Evolutionary conservation across 192 early-diverging fungal genomes (phyloP).

Genomic region (Oehlia diaphana): DNA sequence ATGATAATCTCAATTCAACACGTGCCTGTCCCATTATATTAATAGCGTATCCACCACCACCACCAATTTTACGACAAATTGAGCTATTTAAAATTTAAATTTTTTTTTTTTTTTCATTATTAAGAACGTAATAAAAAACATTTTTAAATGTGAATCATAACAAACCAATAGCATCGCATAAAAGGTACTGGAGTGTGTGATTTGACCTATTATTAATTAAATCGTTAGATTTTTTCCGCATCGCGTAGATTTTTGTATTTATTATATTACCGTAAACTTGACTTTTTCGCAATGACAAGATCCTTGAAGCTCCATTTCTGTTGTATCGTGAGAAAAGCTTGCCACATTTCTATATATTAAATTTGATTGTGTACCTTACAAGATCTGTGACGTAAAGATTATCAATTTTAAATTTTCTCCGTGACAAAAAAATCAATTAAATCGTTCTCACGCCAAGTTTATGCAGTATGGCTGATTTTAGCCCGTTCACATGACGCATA

Average conservation of each 20-base stretch:
- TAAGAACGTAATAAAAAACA: background rate
- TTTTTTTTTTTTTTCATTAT: background rate
- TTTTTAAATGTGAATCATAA: background rate
- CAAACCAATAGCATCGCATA: conserved; percentile 58
- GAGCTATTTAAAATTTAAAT: conserved; percentile 34
- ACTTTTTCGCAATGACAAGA: conserved; percentile 66
- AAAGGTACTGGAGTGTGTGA: conserved; percentile 56
- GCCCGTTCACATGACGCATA: no score
- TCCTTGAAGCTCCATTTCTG: conserved; percentile 49
- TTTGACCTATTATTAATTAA: conserved; percentile 18
- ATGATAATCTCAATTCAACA: background rate
- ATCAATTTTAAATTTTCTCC: no score
- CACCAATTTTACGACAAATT: conserved; percentile 65
- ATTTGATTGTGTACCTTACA: background rate
- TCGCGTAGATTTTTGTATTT: background rate
- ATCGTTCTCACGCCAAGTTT: no score
- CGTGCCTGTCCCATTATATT: conserved; percentile 54
- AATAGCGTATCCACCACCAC: conserved; percentile 56
- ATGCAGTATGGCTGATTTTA: no score
- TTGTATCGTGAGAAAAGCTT: background rate
- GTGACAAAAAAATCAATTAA: no score
- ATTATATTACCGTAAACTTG: conserved; percentile 40
- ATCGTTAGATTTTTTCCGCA: no score
- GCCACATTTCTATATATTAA: background rate
- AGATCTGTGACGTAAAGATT: no score